Evolutionary conservation across 192 early-diverging fungal species (phyloP).

Genomic region (Podochytrium sp.): DNA sequence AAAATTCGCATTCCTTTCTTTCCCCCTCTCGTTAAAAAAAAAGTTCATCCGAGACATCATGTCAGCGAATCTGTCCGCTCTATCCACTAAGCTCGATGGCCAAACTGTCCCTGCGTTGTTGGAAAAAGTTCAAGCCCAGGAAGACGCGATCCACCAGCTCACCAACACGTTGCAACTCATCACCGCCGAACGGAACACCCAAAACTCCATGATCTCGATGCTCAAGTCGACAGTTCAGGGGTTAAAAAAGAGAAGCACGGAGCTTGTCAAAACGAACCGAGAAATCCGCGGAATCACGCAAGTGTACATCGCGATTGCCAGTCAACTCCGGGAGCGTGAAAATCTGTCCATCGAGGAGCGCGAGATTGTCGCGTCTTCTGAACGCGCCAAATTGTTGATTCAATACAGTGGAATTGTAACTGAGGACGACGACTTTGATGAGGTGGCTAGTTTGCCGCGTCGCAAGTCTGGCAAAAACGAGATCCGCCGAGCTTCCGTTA

Average conservation of each 20-base stretch:
- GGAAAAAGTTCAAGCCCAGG: not conserved
- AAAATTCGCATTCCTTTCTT: not conserved
- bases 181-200: not conserved
- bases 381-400: conserved; percentile 1
- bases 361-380: conserved; percentile 13
- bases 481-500: too few relatives aligned
- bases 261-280: conserved; percentile 1
- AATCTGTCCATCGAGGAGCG: not conserved
- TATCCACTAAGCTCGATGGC: not conserved
- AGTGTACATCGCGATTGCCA: conserved; percentile 15
- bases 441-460: too few relatives aligned
- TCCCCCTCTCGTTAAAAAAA: not conserved
- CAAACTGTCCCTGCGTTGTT: not conserved
- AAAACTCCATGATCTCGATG: not conserved
- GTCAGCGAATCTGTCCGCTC: not conserved
- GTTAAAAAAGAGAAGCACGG: not conserved
- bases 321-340: not conserved
- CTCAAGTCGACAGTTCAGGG: not conserved
- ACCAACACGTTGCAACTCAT: not conserved
- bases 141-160: conserved; percentile 8
- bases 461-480: too few relatives aligned
- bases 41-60: not conserved
- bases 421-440: too few relatives aligned
- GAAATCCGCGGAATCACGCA: conserved; percentile 1
- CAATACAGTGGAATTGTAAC: not conserved